Conservation (phyloP, 352 stramenopile species). For the Phytopythium montanum region DNA sequence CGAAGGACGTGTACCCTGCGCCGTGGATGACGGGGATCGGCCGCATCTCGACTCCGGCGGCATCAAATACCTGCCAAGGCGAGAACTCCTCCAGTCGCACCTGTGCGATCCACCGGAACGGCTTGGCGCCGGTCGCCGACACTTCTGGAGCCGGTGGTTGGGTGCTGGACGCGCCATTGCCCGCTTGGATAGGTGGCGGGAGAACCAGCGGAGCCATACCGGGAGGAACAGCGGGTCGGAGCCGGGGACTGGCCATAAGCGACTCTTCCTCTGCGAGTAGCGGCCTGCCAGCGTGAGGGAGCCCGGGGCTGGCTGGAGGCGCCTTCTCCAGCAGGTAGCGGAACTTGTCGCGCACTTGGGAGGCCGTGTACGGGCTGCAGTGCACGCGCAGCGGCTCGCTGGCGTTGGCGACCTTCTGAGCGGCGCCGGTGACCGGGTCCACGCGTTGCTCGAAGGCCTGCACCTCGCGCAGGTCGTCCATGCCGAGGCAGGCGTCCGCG, state of each 20-base stretch:
- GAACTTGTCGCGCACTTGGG: slow-evolving; percentile 67
- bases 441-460: slow-evolving; percentile 50
- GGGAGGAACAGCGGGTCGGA: not conserved
- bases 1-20: slow-evolving; percentile 68
- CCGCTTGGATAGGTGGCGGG: not conserved
- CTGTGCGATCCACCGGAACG: slow-evolving; percentile 82
- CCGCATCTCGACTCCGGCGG: slow-evolving; percentile 42
- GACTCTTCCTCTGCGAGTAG: slow-evolving; percentile 1
- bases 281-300: not conserved
- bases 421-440: slow-evolving; percentile 55
- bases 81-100: slow-evolving; percentile 60
- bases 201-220: not conserved
- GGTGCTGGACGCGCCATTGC: not conserved
- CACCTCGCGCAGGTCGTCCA: slow-evolving; percentile 85
- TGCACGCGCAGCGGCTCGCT: slow-evolving; percentile 55
- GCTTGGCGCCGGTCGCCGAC: slow-evolving; percentile 17
- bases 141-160: slow-evolving; percentile 3
- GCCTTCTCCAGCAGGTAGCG: slow-evolving; percentile 68
- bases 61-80: slow-evolving; percentile 43
- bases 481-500: slow-evolving; percentile 73
- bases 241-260: slow-evolving; percentile 2
- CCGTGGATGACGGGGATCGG: slow-evolving; percentile 84
- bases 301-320: slow-evolving; percentile 7
- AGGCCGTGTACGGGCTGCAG: slow-evolving; percentile 51
- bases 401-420: slow-evolving; percentile 43